A percentile compares a stretch with the other conserved stretches of the same genome.
These are phyloP conservation scores for Diplodia corticola DNA, from an alignment of 2,329 filamentous ascomycete species.

Conservation along the genomic window DNA sequence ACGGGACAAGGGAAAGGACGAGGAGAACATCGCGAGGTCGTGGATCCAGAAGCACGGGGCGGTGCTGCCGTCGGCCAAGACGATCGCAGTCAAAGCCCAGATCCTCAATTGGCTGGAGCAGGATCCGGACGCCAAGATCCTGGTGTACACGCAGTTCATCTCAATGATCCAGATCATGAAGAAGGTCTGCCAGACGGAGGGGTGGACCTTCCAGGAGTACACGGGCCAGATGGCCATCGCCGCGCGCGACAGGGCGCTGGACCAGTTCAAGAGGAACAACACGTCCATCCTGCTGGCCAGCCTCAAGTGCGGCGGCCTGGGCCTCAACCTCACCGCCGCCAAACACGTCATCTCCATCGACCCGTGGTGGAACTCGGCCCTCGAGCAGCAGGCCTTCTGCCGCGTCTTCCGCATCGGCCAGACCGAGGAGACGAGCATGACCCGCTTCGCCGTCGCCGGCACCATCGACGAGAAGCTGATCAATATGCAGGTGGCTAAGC, in stretches of 20 bases:
- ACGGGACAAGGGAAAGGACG: not conserved
- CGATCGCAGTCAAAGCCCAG: constrained; percentile 47
- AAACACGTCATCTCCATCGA: constrained; percentile 50
- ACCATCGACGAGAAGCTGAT: constrained; percentile 61
- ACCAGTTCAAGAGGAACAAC: constrained; percentile 45
- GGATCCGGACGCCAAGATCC: constrained; percentile 55
- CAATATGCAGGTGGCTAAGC: constrained; percentile 58
- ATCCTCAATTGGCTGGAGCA: constrained; percentile 48
- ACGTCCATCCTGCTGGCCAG: constrained; percentile 56
- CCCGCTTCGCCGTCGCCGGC: constrained; percentile 56
- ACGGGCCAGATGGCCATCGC: constrained; percentile 51
- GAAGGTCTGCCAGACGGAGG: constrained; percentile 51
- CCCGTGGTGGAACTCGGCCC: constrained; percentile 59
- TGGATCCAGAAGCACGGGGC: constrained; percentile 43
- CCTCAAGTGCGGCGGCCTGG: constrained; percentile 58
- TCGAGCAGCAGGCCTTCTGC: constrained; percentile 64
- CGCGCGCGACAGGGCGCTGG: constrained; percentile 49
- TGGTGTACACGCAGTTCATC: constrained; percentile 62
- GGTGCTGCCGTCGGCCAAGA: constrained; percentile 49
- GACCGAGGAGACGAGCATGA: constrained; percentile 57
- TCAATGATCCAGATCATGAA: constrained; percentile 54
- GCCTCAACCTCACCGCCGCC: constrained; percentile 62
- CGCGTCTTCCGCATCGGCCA: constrained; percentile 69
- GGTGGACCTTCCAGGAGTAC: constrained; percentile 52
- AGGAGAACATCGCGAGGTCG: constrained; percentile 30